Evolutionary conservation across 768 basidiomycete genomes (phyloP), one percentile per base, ranked within the genome.

Genomic region (Galerina marginata): DNA sequence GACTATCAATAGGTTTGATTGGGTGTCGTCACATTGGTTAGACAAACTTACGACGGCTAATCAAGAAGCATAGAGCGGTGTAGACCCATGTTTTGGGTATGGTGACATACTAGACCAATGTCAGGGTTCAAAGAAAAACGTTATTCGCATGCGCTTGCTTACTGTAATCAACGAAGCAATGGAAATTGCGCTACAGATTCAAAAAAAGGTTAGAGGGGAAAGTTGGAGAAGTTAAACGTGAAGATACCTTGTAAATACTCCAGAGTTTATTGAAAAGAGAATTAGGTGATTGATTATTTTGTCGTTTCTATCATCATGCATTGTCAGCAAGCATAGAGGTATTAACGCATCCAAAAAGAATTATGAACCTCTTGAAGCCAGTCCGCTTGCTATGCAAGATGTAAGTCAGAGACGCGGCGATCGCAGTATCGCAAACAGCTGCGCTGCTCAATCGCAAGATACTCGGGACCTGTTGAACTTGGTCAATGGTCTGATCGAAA

Each of bases 221-320:
- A 12, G n/a, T 9, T 29, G 11, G 11, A 37, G 11, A 23, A 14
- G 38, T 25, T 2, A 33, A 12, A 6, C n/a, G 10, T 2, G 20
- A 9, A 44, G 58, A 7, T 60, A 72, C 74, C 73, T 73, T 42
- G 71, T 71, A 12, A 73, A 54, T 9, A 75, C 55, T 9, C 74
- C 74, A 49, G 73, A 72, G 42, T 75, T 74, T 20, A 75, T 71
- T 20, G 73, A 68, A 58, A 72, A 72, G 20, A 73, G 47, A 46
- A 75, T 75, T 55, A 75, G 52, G 26, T 71, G 69, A 58, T 75
- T 72, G 51, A 75, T 74, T n/a, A 75, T 69, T 57, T 72, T 67
- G 45, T 75, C 74, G 23, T 69, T 73, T 54, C 73, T 75, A 39
- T 0, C 54, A 11, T n/a, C 10, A 12, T 15, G 37, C 46, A 14